Conservation (phyloP, 306 rosid species). For the Quercus rubra region DNA sequence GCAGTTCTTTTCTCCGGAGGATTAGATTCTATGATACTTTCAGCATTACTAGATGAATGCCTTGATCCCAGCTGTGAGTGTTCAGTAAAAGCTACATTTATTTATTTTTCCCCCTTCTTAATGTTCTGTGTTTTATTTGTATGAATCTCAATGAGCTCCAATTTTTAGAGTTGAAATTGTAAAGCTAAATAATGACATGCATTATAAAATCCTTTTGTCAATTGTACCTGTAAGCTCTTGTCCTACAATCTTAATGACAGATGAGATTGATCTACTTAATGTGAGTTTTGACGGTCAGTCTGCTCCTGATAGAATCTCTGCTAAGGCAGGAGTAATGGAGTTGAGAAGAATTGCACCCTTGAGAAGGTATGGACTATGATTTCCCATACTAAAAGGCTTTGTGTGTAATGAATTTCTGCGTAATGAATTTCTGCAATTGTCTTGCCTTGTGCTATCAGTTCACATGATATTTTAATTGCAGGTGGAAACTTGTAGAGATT, state of each 20-base stretch:
- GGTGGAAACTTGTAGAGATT: slow-evolving; percentile 89
- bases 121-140: not conserved
- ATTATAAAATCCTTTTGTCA: slow-evolving; percentile 12
- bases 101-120: not conserved
- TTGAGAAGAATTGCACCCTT: slow-evolving; percentile 73
- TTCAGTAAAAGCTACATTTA: slow-evolving; percentile 21
- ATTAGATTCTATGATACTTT: slow-evolving; percentile 95
- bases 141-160: slow-evolving; percentile 14
- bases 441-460: slow-evolving; percentile 8
- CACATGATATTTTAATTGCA: slow-evolving; percentile 28
- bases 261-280: slow-evolving; percentile 84
- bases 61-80: slow-evolving; percentile 71
- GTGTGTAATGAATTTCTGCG: not conserved
- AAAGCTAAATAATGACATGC: slow-evolving; percentile 17
- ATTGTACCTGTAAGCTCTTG: slow-evolving; percentile 6
- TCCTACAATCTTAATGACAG: slow-evolving; percentile 43
- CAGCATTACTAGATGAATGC: slow-evolving; percentile 82
- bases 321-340: slow-evolving; percentile 73
- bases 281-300: slow-evolving; percentile 83
- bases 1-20: slow-evolving; percentile 97
- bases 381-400: not conserved
- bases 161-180: slow-evolving; percentile 18
- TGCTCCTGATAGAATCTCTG: slow-evolving; percentile 91
- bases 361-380: slow-evolving; percentile 54
- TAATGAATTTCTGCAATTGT: not conserved